phyloP scores from a whole-genome alignment of 2,329 filamentous ascomycete genomes.

The Fusarium nanum region DNA sequence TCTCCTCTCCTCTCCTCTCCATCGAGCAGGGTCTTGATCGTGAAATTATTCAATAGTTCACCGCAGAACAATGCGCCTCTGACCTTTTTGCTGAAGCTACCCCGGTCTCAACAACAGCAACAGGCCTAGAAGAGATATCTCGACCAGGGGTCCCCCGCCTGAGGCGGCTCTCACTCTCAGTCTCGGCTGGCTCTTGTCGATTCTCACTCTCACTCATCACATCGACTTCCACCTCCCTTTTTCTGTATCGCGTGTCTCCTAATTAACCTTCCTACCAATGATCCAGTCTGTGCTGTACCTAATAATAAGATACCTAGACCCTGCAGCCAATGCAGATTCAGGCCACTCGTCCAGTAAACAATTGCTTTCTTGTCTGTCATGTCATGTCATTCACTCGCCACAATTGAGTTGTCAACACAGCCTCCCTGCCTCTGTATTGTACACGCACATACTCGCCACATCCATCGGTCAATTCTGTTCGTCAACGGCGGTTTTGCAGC shows the following conservation, averaged over 20 bases:
- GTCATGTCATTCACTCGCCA: slow-evolving; percentile 17
- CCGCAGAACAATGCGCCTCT: slow-evolving; percentile 20
- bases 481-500: slow-evolving; percentile 3
- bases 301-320: background rate
- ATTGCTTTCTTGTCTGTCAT: background rate
- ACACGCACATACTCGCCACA: slow-evolving; percentile 32
- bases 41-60: slow-evolving; percentile 23
- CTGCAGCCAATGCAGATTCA: slow-evolving; percentile 14
- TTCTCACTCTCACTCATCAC: slow-evolving; percentile 6
- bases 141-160: slow-evolving; percentile 35
- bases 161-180: slow-evolving; percentile 32
- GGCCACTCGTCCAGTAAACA: slow-evolving; percentile 2
- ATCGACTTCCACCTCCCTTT: slow-evolving; percentile 42
- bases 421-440: slow-evolving; percentile 11
- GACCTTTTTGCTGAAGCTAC: slow-evolving; percentile 13
- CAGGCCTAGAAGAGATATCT: slow-evolving; percentile 32
- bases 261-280: background rate
- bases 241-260: slow-evolving; percentile 29
- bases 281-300: background rate
- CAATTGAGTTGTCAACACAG: slow-evolving; percentile 24
- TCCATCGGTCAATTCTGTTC: slow-evolving; percentile 4
- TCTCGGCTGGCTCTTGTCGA: slow-evolving; percentile 20
- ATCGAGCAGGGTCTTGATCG: slow-evolving; percentile 13
- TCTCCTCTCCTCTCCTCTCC: slow-evolving; percentile 3
- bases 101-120: slow-evolving; percentile 32